A percentile compares a stretch with the other conserved stretches of the same genome.
Conservation (phyloP, 2,329 filamentous ascomycete genomes). For the Chlorencoelia australis region DNA sequence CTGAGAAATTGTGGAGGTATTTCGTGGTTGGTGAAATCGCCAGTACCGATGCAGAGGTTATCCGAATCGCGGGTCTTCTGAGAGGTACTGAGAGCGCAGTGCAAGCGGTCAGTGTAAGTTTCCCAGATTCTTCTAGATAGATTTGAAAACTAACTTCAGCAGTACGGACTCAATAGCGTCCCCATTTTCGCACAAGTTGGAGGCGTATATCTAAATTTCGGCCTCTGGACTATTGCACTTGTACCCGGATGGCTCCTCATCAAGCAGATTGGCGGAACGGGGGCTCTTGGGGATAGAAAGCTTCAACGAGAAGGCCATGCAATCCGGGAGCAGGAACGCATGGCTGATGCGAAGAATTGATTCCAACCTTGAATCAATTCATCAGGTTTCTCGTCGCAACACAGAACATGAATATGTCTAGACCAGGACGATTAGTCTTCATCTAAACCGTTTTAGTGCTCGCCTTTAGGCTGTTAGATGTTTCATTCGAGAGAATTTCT, state of each 20-base stretch:
- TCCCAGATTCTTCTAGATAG: background rate
- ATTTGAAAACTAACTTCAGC: background rate
- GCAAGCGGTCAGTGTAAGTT: conserved; percentile 53
- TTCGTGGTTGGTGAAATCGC: conserved; percentile 62
- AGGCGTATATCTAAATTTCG: conserved; percentile 61
- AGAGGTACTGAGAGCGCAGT: conserved; percentile 63
- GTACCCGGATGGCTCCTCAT: conserved; percentile 59
- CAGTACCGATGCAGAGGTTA: conserved; percentile 48
- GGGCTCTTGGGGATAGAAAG: conserved; percentile 20
- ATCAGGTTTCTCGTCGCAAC: too few relatives aligned
- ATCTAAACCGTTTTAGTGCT: too few relatives aligned
- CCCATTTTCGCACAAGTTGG: conserved; percentile 54
- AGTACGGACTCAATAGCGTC: conserved; percentile 56
- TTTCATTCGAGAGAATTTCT: too few relatives aligned
- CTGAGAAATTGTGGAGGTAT: conserved; percentile 37
- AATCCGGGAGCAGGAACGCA: too few relatives aligned
- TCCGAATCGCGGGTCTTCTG: conserved; percentile 57
- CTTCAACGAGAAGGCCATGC: conserved; percentile 19
- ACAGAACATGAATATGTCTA: too few relatives aligned
- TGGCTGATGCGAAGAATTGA: too few relatives aligned
- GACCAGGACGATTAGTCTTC: too few relatives aligned
- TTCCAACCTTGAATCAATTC: too few relatives aligned
- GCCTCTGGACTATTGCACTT: conserved; percentile 53
- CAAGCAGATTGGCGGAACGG: conserved; percentile 20
- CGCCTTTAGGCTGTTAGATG: too few relatives aligned